Percentiles rank a stretch among this genome's conserved stretches.
Evolutionary conservation across 805 yeast genomes (phyloP).

Genomic region (Kuraishia cidri): DNA sequence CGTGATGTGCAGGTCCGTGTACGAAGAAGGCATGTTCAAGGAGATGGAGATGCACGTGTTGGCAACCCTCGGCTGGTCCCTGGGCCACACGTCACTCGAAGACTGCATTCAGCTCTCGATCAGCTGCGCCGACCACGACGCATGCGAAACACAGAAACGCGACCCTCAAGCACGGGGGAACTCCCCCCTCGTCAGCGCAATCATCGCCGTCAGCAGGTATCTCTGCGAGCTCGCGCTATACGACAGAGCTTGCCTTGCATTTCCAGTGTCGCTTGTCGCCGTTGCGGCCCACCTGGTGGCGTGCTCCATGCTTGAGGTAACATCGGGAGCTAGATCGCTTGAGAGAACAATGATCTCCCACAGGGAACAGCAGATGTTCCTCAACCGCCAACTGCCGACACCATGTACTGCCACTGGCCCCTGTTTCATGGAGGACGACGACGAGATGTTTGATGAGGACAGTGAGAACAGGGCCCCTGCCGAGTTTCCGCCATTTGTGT

Average conservation of each 20-base stretch:
- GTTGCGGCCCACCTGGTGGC: slow-evolving; percentile 44
- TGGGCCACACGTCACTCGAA: slow-evolving; percentile 40
- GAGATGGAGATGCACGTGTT: slow-evolving; percentile 38
- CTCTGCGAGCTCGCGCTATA: slow-evolving; percentile 46
- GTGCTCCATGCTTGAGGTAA: slow-evolving; percentile 40
- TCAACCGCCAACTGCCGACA: no score
- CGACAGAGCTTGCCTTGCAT: slow-evolving; percentile 32
- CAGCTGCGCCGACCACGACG: slow-evolving; percentile 22
- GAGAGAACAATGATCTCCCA: slow-evolving; percentile 7
- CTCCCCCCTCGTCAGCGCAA: slow-evolving; percentile 36
- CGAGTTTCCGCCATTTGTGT: slow-evolving; percentile 32
- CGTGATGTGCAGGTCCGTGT: slow-evolving; percentile 49
- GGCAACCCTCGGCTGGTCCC: slow-evolving; percentile 27
- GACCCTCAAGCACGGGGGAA: slow-evolving; percentile 16
- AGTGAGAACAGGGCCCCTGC: slow-evolving; percentile 19
- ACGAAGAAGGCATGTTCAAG: slow-evolving; percentile 35
- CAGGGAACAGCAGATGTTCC: no score
- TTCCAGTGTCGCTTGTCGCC: slow-evolving; percentile 35
- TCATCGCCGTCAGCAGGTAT: slow-evolving; percentile 44
- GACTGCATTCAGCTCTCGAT: slow-evolving; percentile 36
- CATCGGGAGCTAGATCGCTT: slow-evolving; percentile 29
- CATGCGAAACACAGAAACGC: slow-evolving; percentile 13
- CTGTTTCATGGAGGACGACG: slow-evolving; percentile 8
- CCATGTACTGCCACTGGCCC: no score
- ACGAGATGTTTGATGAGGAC: slow-evolving; percentile 19